Percentiles rank a stretch among this genome's conserved stretches.
These are phyloP conservation scores for Craspedostauros australis DNA, from an alignment of 108 stramenopile genomes.

Conservation along the genomic window DNA sequence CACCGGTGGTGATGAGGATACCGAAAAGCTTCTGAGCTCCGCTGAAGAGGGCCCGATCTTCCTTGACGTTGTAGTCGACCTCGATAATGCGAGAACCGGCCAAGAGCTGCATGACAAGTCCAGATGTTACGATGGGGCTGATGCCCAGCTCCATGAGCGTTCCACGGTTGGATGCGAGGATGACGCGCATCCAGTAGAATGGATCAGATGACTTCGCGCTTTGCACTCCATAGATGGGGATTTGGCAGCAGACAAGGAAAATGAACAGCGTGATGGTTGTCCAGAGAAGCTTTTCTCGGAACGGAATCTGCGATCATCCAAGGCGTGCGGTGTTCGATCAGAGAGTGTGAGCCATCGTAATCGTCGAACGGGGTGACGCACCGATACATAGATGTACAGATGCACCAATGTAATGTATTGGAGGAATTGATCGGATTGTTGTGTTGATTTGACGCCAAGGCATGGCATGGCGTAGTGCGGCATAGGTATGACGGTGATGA, in stretches of 20 bases:
- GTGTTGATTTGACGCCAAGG: too few species aligned
- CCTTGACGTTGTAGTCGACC: slow-evolving; percentile 97
- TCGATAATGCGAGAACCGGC: slow-evolving; percentile 97
- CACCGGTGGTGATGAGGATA: slow-evolving; percentile 96
- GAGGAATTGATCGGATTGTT: too few species aligned
- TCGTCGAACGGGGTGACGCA: too few species aligned
- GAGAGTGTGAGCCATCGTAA: not conserved
- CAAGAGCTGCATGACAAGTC: slow-evolving; percentile 93
- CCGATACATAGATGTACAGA: too few species aligned
- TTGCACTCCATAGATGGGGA: slow-evolving; percentile 98
- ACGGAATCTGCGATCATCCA: slow-evolving; percentile 69
- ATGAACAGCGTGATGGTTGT: slow-evolving; percentile 99
- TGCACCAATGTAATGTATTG: not conserved
- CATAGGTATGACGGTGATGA: too few species aligned
- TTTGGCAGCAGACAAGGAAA: slow-evolving; percentile 99
- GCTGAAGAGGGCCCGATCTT: slow-evolving; percentile 94
- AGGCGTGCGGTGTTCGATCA: not conserved
- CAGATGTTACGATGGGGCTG: slow-evolving; percentile 93
- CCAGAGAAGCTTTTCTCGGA: slow-evolving; percentile 98
- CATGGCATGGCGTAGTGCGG: too few species aligned
- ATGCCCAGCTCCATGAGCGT: slow-evolving; percentile 99
- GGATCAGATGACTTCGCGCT: slow-evolving; percentile 97
- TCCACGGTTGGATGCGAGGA: slow-evolving; percentile 99
- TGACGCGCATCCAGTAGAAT: slow-evolving; percentile 99
- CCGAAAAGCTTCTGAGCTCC: slow-evolving; percentile 99